Evolutionary conservation across 1,284 basidiomycete species (phyloP).

Genomic region (Cryptococcus jaspeensis): DNA sequence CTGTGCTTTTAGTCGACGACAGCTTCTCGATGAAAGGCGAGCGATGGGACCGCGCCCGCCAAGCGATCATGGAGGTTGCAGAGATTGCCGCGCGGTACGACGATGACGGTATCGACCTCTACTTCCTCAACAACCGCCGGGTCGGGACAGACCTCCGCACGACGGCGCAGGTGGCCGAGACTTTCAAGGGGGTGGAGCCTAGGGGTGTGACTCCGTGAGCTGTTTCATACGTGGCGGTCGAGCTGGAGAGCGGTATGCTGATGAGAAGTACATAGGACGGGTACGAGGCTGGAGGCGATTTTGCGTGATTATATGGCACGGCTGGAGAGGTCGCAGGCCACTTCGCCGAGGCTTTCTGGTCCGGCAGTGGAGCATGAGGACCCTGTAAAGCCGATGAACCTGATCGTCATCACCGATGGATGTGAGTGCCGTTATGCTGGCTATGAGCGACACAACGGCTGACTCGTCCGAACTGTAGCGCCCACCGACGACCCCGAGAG

Average conservation of each 20-base stretch:
- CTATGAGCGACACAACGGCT: conserved; percentile 8
- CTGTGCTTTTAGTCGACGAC: conserved; percentile 32
- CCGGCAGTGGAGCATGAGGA: conserved; percentile 6
- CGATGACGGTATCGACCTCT: conserved; percentile 46
- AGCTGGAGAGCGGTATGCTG: background rate
- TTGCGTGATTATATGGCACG: conserved; percentile 45
- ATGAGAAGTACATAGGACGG: conserved; percentile 25
- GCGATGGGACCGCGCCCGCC: conserved; percentile 41
- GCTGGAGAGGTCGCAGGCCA: conserved; percentile 28
- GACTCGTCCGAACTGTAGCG: conserved; percentile 27
- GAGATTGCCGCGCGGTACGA: conserved; percentile 41
- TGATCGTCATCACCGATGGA: conserved; percentile 46
- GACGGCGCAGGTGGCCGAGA: conserved; percentile 44
- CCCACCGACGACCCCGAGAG: conserved; percentile 41
- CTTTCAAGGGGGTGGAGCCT: conserved; percentile 45
- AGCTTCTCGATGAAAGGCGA: conserved; percentile 43
- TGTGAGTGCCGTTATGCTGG: conserved; percentile 22
- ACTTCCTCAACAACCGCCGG: conserved; percentile 48
- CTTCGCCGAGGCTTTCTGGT: conserved; percentile 12
- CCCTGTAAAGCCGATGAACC: conserved; percentile 42
- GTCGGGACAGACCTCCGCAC: conserved; percentile 44
- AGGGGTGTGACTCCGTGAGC: conserved; percentile 45
- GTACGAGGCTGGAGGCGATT: conserved; percentile 38
- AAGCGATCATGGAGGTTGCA: conserved; percentile 43
- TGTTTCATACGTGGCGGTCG: background rate